Evolutionary conservation across 176 grass and related monocot genomes (phyloP).

Genomic region (Zea mays): DNA sequence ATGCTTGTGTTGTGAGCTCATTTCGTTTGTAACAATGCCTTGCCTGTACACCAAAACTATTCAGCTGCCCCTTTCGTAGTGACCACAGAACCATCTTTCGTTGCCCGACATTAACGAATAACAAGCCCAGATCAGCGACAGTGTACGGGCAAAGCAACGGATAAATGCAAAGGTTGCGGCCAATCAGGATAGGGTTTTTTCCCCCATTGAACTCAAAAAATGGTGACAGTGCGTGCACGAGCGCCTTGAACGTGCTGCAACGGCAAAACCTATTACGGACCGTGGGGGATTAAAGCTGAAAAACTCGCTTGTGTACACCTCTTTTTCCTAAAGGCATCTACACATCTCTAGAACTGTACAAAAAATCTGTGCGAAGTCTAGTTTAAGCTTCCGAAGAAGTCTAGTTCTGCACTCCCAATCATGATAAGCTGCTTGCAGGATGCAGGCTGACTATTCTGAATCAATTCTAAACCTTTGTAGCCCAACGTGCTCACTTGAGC

Average conservation of each 20-base stretch:
- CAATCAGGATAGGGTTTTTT: too few species aligned
- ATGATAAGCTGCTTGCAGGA: not conserved
- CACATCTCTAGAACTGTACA: conserved; percentile 30
- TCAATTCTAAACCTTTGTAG: conserved; percentile 53
- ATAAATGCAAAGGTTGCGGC: not conserved
- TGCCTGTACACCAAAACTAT: not conserved
- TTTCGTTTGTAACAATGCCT: not conserved
- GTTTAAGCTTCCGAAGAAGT: not conserved
- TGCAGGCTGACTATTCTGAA: conserved; percentile 51
- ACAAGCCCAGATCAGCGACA: not conserved
- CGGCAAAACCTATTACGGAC: not conserved
- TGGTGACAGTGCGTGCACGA: not conserved
- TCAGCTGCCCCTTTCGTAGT: not conserved
- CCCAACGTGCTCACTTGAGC: conserved; percentile 71
- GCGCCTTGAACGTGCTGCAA: not conserved
- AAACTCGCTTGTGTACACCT: conserved; percentile 4
- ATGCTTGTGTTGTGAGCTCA: not conserved
- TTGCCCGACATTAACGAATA: not conserved
- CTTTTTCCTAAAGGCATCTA: conserved; percentile 22
- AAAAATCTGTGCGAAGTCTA: not conserved
- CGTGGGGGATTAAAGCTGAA: conserved; percentile 31
- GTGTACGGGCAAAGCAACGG: not conserved
- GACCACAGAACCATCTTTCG: not conserved
- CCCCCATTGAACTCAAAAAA: not conserved
- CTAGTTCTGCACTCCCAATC: not conserved